Evolutionary conservation across 2,329 filamentous ascomycete genomes (phyloP).

Genomic region (Apiospora marii): DNA sequence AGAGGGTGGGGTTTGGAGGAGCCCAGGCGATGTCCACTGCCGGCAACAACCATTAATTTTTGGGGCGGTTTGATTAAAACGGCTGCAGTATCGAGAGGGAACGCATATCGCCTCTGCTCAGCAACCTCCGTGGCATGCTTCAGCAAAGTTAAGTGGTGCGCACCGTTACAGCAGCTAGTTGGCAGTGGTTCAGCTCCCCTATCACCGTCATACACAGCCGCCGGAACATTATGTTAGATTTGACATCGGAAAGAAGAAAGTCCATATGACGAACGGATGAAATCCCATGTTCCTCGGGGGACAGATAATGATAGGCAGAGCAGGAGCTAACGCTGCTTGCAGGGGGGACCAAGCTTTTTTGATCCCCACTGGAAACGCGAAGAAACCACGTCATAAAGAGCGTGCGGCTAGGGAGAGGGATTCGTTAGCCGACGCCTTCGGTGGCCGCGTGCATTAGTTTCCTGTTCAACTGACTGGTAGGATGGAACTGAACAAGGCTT

Average conservation of each 20-base stretch:
- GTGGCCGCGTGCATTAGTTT: conserved; percentile 13
- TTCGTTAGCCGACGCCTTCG: conserved; percentile 1
- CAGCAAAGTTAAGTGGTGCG: conserved; percentile 1
- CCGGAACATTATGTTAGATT: neutral
- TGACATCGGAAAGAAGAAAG: conserved; percentile 17
- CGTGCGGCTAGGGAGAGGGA: neutral
- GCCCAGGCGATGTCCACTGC: conserved; percentile 10
- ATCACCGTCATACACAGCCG: neutral
- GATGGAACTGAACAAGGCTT: neutral
- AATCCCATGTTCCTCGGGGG: conserved; percentile 2
- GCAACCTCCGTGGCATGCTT: neutral
- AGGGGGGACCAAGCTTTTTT: conserved; percentile 12
- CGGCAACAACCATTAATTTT: conserved; percentile 11
- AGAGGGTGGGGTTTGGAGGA: conserved; percentile 17
- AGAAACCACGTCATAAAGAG: conserved; percentile 15
- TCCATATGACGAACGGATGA: conserved; percentile 11
- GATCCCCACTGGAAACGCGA: conserved; percentile 5
- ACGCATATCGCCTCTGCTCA: conserved; percentile 6
- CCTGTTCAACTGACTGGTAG: neutral
- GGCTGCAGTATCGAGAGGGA: conserved; percentile 11
- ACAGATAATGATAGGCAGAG: neutral
- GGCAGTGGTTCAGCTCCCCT: neutral
- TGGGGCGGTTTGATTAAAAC: conserved; percentile 21
- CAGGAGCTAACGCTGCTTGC: neutral
- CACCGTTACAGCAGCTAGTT: neutral